Base-by-base conservation (phyloP, 2,329 filamentous ascomycete genomes). In the Talaromyces albobiverticillius region DNA sequence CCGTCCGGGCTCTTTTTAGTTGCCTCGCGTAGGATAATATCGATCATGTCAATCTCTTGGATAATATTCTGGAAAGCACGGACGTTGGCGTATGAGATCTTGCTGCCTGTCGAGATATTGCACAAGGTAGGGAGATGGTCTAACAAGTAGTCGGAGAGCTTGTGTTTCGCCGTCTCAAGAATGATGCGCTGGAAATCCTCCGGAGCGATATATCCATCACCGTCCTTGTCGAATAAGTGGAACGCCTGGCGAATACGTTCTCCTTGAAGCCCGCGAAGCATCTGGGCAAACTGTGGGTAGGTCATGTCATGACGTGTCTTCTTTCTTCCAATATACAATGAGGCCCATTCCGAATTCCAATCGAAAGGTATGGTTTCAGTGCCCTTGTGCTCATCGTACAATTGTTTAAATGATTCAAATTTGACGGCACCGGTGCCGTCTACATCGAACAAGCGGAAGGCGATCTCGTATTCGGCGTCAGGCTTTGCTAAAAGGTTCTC, bases 1-100 rank as follows among this genome's bases (percentile, higher is more conserved):
- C 91, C 90, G 71, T 99, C 94, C 10, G 76, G 63, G 71, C 89
- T 95, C 77, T 92, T 91, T 63, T 79, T 77, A 60, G 90, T 89
- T 34, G 94, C 94, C 67, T 90, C 90, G 62, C 90, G 86, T 60
- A 99, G 83, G 67, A 99, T 91, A 61, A 95, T 79, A 77, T 99
- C 94, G 47, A 97, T 90, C 65, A 97, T 82, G 67, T 99, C 94
- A 90, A 99, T 96, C 75, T 97, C 92, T 66, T 89, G 87, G 64
- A 99, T 93, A 74, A 99, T 87, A 71, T 99, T 99, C 78, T 96
- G 92, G 78, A 99, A 99, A 34, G 94, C 94, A 61, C 94, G 86
- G 29, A 99, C 94, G 69, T 95, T 96, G 70, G 94, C 91, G 69
- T 99, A 99, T 6, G 92, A 96, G 63, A 99, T 94, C 76, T 95